Conservation (phyloP, 495 filamentous ascomycete species). For the Penicillium subrubescens region DNA sequence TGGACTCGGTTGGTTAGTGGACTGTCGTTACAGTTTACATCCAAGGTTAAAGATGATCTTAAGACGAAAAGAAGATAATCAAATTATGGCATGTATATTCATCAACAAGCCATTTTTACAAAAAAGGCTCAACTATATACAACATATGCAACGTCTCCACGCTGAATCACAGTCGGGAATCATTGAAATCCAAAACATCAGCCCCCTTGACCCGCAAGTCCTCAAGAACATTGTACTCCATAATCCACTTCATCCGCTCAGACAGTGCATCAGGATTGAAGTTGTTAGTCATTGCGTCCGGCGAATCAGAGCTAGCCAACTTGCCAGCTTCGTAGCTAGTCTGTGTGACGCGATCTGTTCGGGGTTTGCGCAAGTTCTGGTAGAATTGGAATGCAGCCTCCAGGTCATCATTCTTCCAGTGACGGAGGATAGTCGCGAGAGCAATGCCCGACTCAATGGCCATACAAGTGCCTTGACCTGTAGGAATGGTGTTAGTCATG, state of each 20-base stretch:
- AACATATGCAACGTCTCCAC: neutral
- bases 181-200: conserved; percentile 22
- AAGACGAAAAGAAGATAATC: neutral
- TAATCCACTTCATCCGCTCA: conserved; percentile 38
- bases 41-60: neutral
- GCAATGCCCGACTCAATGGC: conserved; percentile 37
- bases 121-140: conserved; percentile 7
- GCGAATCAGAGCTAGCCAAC: conserved; percentile 31
- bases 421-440: conserved; percentile 30
- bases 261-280: conserved; percentile 27
- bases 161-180: conserved; percentile 18
- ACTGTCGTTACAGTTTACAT: neutral
- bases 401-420: conserved; percentile 31
- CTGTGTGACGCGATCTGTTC: conserved; percentile 33
- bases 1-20: neutral
- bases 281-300: conserved; percentile 24
- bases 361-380: conserved; percentile 33
- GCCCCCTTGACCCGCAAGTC: conserved; percentile 29
- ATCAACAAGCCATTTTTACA: conserved; percentile 9
- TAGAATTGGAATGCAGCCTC: conserved; percentile 32
- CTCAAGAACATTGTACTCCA: conserved; percentile 38
- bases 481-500: neutral
- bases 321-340: conserved; percentile 35
- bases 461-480: conserved; percentile 37
- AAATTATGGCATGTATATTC: neutral